Conservation (phyloP, 257 asterid genomes). For the Fraxinus anomala region DNA sequence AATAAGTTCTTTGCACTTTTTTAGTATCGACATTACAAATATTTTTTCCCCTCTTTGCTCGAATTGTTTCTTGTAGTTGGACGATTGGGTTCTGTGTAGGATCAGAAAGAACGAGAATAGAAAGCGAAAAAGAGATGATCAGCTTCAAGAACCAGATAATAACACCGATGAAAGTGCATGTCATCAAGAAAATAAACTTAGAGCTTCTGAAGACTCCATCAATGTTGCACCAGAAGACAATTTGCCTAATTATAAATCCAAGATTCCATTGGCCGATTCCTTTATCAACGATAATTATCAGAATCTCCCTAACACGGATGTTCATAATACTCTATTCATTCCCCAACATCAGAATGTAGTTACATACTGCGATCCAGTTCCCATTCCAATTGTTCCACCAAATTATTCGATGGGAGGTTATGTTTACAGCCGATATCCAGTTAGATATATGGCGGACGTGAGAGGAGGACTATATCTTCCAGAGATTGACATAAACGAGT, state of each 20-base stretch:
- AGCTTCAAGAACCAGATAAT: neutral
- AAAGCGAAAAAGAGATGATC: neutral
- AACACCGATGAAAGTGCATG: neutral
- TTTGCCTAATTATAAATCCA: neutral
- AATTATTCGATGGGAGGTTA: neutral
- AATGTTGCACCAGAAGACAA: neutral
- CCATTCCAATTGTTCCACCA: neutral
- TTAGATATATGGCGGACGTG: neutral
- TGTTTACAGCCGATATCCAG: neutral
- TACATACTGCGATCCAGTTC: neutral
- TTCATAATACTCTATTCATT: too few species aligned
- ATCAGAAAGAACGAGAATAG: conserved; percentile 16
- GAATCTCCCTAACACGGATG: too few species aligned
- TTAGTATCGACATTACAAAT: too few species aligned
- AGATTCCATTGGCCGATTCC: neutral
- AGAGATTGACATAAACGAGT: neutral
- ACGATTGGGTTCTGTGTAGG: conserved; percentile 32
- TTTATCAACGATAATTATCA: too few species aligned
- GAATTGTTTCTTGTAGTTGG: conserved; percentile 26
- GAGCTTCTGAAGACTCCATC: neutral
- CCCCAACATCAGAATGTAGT: too few species aligned
- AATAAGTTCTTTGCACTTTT: too few species aligned
- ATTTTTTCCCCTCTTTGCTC: too few species aligned
- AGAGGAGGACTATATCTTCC: neutral
- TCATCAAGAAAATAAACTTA: neutral